Conservation (phyloP, 192 early-diverging fungal genomes). For the Backusella mclennaniae region DNA sequence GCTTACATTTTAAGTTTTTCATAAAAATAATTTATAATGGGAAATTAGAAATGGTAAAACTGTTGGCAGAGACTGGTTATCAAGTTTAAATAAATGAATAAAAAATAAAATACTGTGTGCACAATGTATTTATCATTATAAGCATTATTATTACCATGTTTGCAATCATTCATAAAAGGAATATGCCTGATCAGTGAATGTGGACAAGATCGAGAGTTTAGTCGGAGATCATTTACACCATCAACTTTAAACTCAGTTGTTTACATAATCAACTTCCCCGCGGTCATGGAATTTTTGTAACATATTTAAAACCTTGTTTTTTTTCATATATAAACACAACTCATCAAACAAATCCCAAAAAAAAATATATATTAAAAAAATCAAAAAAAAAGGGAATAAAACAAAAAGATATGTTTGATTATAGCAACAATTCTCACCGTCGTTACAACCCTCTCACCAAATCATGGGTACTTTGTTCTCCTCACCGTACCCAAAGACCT, state of each 20-base stretch:
- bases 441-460: slow-evolving; percentile 91
- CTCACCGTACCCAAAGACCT: slow-evolving; percentile 91
- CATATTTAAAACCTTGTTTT: slow-evolving; percentile 2
- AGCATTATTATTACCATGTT: background rate
- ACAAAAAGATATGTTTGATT: slow-evolving; percentile 42
- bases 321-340: background rate
- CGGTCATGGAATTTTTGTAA: slow-evolving; percentile 12
- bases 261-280: slow-evolving; percentile 11
- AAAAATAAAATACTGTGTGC: too few relatives aligned
- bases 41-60: slow-evolving; percentile 15
- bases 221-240: background rate
- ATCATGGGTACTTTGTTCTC: slow-evolving; percentile 96
- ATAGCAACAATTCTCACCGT: slow-evolving; percentile 66
- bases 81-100: background rate
- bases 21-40: background rate
- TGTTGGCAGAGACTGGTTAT: slow-evolving; percentile 13
- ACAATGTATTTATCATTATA: background rate
- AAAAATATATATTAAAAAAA: background rate
- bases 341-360: background rate
- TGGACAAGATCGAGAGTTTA: background rate
- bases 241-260: slow-evolving; percentile 2
- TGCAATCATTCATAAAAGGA: background rate
- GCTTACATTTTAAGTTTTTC: background rate
- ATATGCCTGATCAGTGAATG: background rate
- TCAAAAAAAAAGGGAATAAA: background rate